Evolutionary conservation across 192 early-diverging fungal species (phyloP).

Genomic region (Spinellus fusiger): DNA sequence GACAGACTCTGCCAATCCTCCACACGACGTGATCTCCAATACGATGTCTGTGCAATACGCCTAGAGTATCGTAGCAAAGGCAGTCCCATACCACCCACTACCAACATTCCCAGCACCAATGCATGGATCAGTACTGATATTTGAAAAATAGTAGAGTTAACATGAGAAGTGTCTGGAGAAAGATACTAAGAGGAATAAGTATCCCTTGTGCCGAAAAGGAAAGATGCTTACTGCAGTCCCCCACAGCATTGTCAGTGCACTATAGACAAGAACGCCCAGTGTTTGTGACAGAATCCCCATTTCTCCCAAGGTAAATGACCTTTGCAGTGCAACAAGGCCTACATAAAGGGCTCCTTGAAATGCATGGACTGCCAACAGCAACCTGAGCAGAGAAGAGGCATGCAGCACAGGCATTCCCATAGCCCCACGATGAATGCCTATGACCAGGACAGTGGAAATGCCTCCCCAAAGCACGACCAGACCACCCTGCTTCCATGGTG

Average conservation of each 20-base stretch:
- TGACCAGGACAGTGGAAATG: conserved; percentile 17
- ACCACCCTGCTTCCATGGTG: conserved; percentile 25
- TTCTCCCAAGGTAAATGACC: conserved; percentile 65
- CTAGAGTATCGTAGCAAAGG: conserved; percentile 50
- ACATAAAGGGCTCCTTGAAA: conserved; percentile 30
- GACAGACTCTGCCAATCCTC: neutral
- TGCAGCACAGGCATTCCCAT: conserved; percentile 9
- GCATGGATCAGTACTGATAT: conserved; percentile 50
- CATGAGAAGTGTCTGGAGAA: neutral
- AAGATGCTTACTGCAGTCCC: conserved; percentile 27
- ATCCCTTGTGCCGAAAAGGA: neutral
- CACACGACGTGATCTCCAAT: conserved; percentile 20
- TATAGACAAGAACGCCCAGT: conserved; percentile 43
- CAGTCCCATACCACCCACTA: conserved; percentile 50
- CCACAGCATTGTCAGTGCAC: conserved; percentile 35
- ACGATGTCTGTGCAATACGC: conserved; percentile 41
- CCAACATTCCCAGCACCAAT: conserved; percentile 61
- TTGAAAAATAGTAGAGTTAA: conserved; percentile 17
- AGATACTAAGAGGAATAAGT: neutral
- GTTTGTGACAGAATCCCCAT: conserved; percentile 54
- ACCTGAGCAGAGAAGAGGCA: conserved; percentile 3
- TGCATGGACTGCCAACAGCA: conserved; percentile 12
- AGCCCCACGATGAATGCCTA: conserved; percentile 9
- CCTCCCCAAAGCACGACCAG: conserved; percentile 16
- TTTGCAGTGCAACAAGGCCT: conserved; percentile 21